Evolutionary conservation across 495 filamentous ascomycete genomes (phyloP).

Genomic region (Diplogelasinospora grovesii): DNA sequence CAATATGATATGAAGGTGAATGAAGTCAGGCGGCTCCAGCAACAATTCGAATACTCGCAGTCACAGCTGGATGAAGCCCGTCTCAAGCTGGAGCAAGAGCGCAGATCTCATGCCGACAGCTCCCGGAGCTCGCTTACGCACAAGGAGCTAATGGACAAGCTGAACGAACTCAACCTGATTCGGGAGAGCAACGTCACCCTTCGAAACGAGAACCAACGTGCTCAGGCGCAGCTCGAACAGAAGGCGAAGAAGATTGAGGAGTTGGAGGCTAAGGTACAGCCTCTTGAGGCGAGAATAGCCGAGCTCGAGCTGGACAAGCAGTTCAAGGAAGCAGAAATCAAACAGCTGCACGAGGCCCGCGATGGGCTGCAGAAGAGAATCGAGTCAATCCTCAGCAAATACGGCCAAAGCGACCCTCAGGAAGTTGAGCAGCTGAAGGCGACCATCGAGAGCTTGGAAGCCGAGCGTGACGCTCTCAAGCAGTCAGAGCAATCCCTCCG

Average conservation of each 20-base stretch:
- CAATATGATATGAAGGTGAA: slow-evolving; percentile 83
- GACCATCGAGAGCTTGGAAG: slow-evolving; percentile 51
- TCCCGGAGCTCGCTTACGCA: slow-evolving; percentile 64
- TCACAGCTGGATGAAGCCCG: slow-evolving; percentile 79
- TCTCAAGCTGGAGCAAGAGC: slow-evolving; percentile 82
- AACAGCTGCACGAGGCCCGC: slow-evolving; percentile 75
- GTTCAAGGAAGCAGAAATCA: slow-evolving; percentile 77
- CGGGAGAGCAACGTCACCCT: slow-evolving; percentile 88
- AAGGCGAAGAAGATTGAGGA: slow-evolving; percentile 69
- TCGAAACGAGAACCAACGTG: slow-evolving; percentile 74
- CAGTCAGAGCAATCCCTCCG: slow-evolving; percentile 53
- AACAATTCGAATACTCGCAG: slow-evolving; percentile 82
- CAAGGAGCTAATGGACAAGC: slow-evolving; percentile 83
- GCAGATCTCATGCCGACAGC: slow-evolving; percentile 65
- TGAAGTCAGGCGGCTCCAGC: slow-evolving; percentile 77
- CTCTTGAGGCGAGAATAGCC: slow-evolving; percentile 66
- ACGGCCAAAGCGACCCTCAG: slow-evolving; percentile 88
- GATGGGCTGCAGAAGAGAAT: slow-evolving; percentile 90
- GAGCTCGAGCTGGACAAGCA: slow-evolving; percentile 75
- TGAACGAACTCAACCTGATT: slow-evolving; percentile 90
- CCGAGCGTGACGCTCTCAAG: slow-evolving; percentile 63
- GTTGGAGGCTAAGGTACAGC: slow-evolving; percentile 68
- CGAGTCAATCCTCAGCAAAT: slow-evolving; percentile 90
- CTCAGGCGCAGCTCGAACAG: slow-evolving; percentile 63
- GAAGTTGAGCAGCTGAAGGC: slow-evolving; percentile 83